Evolutionary conservation across 768 basidiomycete species (phyloP), one percentile per base, ranked within the genome.

Genomic region (Clavaria fumosa): DNA sequence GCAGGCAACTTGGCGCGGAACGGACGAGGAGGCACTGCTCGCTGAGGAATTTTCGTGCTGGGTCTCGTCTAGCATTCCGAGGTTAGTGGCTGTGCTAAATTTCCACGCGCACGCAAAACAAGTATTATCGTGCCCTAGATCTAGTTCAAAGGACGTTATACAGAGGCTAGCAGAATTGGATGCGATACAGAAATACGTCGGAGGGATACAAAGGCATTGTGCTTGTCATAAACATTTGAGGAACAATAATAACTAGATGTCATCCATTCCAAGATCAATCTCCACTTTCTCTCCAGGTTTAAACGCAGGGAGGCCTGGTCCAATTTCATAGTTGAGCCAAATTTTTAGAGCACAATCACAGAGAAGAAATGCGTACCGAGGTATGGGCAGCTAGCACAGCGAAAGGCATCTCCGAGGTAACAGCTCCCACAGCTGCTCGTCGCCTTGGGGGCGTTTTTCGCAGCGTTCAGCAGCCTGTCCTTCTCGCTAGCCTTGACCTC

Each of bases 281-380:
- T 88, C 79, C 19, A 99, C 89, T 63, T 96, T 93, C 64, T 97
- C 89, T 39, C 95, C 95, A 2, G 95, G 93, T 57, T 93, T 84
- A 66, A 99, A 97, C 9, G 93, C 88, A 32, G 95, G 95, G 20
- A 97, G 70, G 47, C 95, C 93, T 96, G 48, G n/a, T 19, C n/a
- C n/a, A n/a, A n/a, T n/a, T n/a, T n/a, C n/a, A n/a, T n/a, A n/a
- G n/a, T n/a, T n/a, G n/a, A n/a, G n/a, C n/a, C n/a, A n/a, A n/a
- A n/a, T n/a, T n/a, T n/a, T 44, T 27, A 19, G 11, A 15, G 38
- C 26, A 38, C 40, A 36, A 28, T 23, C 21, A 31, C 35, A 23
- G 26, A 35, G 38, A 11, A n/a, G 14, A 43, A 17, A 26, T n/a
- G 12, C 84, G 43, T 47, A 96, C 93, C 93, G 31, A 86, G 65